Evolutionary conservation across 306 rosid genomes (phyloP).

Genomic region (Cucumis hystrix): DNA sequence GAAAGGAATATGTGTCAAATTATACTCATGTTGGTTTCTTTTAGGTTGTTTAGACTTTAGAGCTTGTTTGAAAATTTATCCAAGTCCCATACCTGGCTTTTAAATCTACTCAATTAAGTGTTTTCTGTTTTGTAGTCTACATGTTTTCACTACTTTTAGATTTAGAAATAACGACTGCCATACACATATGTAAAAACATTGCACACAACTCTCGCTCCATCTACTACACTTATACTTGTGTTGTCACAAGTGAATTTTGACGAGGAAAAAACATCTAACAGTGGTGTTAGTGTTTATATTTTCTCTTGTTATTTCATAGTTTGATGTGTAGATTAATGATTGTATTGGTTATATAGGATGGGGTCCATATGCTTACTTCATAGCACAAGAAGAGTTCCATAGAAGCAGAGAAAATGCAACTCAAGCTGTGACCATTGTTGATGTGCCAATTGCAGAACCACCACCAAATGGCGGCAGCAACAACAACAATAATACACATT

Average conservation of each 20-base stretch:
- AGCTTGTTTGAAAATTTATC: no score
- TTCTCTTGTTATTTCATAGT: no score
- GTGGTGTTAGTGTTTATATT: background rate
- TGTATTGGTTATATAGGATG: slow-evolving; percentile 49
- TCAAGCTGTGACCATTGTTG: slow-evolving; percentile 15
- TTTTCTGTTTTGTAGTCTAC: no score
- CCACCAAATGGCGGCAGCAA: slow-evolving; percentile 18
- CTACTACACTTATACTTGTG: background rate
- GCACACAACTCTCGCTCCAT: no score
- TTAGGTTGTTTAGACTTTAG: no score
- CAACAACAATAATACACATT: background rate
- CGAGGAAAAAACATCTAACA: no score
- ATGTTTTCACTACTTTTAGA: no score
- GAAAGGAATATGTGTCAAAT: no score
- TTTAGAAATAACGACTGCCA: background rate
- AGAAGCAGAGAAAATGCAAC: slow-evolving; percentile 5
- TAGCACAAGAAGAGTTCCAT: slow-evolving; percentile 39
- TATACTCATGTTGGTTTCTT: no score
- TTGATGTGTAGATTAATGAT: background rate
- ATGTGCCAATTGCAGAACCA: slow-evolving; percentile 8
- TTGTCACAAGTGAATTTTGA: no score
- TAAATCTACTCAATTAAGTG: no score
- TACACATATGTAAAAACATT: background rate
- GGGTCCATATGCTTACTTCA: slow-evolving; percentile 87
- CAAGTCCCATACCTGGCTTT: no score